Evolutionary conservation across 306 rosid species (phyloP).

Genomic region (Argentina anserina): DNA sequence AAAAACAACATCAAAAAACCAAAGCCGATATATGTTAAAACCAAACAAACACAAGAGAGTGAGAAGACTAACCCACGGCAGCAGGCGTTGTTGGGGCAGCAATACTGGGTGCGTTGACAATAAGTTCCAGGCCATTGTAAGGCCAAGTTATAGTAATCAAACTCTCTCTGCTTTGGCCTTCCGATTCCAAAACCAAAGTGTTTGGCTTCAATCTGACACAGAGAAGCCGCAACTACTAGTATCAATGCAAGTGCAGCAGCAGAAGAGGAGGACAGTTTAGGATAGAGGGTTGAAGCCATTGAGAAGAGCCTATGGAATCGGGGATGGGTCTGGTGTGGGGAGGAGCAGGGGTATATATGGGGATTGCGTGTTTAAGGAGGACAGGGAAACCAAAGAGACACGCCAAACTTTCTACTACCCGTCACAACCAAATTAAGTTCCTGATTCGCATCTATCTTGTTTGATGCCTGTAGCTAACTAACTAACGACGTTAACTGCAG

Average conservation of each 20-base stretch:
- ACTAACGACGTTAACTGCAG: background rate
- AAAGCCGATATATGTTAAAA: background rate
- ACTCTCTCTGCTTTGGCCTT: constrained; percentile 51
- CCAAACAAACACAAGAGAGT: background rate
- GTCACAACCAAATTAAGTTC: too few relatives aligned
- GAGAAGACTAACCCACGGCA: constrained; percentile 57
- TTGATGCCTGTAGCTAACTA: background rate
- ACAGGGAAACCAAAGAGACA: background rate
- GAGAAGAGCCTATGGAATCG: background rate
- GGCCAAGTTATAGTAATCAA: constrained; percentile 78
- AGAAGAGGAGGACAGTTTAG: constrained; percentile 9
- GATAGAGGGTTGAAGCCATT: constrained; percentile 16
- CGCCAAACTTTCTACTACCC: background rate
- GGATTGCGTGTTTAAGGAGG: background rate
- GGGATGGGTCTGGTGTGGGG: background rate
- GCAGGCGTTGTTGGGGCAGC: constrained; percentile 79
- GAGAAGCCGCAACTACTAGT: constrained; percentile 2
- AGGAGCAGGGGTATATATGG: background rate
- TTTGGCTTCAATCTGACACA: constrained; percentile 11
- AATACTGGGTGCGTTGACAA: constrained; percentile 46
- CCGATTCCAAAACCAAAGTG: constrained; percentile 5
- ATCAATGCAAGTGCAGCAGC: constrained; percentile 1
- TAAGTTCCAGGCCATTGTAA: constrained; percentile 84
- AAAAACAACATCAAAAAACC: background rate
- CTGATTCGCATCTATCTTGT: background rate